Evolutionary conservation across 164 flowering plant species (phyloP).

Genomic region (Pachysandra terminalis): DNA sequence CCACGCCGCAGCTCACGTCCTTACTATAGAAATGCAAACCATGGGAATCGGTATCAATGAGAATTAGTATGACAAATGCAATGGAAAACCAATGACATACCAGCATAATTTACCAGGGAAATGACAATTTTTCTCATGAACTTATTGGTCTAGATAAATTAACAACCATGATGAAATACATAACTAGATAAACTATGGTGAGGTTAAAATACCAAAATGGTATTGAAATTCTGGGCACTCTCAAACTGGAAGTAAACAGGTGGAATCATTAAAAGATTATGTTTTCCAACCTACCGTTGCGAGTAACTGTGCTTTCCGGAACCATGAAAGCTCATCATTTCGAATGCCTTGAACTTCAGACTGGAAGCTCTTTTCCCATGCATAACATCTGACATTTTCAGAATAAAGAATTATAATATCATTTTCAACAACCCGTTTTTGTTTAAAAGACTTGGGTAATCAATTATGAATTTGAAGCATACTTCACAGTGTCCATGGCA

Average conservation of each 20-base stretch:
- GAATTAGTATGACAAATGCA: not conserved
- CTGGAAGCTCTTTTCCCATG: slow-evolving; percentile 94
- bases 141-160: too few relatives aligned
- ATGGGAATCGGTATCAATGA: not conserved
- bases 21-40: too few relatives aligned
- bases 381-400: slow-evolving; percentile 75
- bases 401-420: slow-evolving; percentile 10
- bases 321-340: slow-evolving; percentile 89
- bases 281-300: slow-evolving; percentile 57
- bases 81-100: not conserved
- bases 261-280: not conserved
- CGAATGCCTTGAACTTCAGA: slow-evolving; percentile 70
- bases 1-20: not conserved
- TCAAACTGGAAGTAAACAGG: not conserved
- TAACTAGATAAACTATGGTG: not conserved
- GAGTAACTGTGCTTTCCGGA: slow-evolving; percentile 67
- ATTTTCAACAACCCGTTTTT: not conserved
- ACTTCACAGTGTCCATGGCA: slow-evolving; percentile 99
- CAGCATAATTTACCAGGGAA: not conserved
- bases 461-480: slow-evolving; percentile 20
- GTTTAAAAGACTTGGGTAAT: not conserved
- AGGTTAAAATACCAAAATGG: not conserved
- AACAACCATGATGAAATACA: not conserved
- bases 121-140: not conserved
- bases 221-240: not conserved